Evolutionary conservation across 2,329 filamentous ascomycete species (phyloP).

Genomic region (Samsoniella hepiali): DNA sequence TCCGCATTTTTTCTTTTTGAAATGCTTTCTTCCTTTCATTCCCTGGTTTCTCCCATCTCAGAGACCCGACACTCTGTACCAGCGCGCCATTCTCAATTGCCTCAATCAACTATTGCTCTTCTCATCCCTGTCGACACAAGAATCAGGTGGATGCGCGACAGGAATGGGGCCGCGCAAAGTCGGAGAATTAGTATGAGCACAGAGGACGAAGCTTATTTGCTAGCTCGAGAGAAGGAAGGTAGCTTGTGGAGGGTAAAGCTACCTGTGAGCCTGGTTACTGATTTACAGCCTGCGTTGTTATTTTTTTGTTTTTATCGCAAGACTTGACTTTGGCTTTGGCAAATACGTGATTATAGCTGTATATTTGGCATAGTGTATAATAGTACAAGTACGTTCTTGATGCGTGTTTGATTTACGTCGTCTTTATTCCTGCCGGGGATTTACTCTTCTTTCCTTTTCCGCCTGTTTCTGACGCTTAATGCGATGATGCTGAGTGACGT

Average conservation of each 20-base stretch:
- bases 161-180: background rate
- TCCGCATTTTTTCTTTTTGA: slow-evolving; percentile 17
- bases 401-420: background rate
- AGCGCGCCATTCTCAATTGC: slow-evolving; percentile 2
- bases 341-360: slow-evolving; percentile 28
- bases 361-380: slow-evolving; percentile 38
- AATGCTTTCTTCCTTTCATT: slow-evolving; percentile 12
- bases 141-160: background rate
- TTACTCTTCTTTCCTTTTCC: background rate
- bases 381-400: slow-evolving; percentile 22
- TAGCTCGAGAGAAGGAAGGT: background rate
- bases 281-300: slow-evolving; percentile 6
- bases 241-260: background rate
- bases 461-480: background rate
- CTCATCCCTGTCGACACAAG: background rate
- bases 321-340: slow-evolving; percentile 9
- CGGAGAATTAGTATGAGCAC: background rate
- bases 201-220: background rate
- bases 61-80: background rate
- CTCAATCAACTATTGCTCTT: background rate
- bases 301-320: slow-evolving; percentile 4
- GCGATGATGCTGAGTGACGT: background rate
- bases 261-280: background rate
- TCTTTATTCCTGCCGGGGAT: background rate
- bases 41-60: background rate